Evolutionary conservation across 1,139 yeast species (phyloP).

Genomic region (Scheffersomyces titani): DNA sequence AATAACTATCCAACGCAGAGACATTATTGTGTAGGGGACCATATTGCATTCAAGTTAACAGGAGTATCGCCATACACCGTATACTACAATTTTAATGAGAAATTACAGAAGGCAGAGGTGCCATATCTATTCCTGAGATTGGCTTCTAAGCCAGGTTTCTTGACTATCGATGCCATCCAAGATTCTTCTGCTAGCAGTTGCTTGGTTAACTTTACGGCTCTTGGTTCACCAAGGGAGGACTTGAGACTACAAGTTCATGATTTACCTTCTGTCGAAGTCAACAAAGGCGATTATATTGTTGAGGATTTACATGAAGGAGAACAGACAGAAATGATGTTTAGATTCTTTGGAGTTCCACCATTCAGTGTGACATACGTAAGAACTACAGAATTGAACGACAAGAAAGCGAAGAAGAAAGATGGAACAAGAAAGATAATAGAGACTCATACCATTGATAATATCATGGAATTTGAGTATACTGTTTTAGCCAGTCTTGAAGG

Average conservation of each 20-base stretch:
- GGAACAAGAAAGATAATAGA: slow-evolving; percentile 61
- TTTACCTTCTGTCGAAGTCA: slow-evolving; percentile 87
- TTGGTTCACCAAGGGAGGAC: slow-evolving; percentile 37
- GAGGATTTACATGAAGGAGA: slow-evolving; percentile 92
- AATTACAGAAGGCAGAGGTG: slow-evolving; percentile 60
- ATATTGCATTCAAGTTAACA: slow-evolving; percentile 69
- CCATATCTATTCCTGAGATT: slow-evolving; percentile 58
- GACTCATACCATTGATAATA: slow-evolving; percentile 71
- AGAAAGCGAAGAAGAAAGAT: slow-evolving; percentile 33
- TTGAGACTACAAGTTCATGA: slow-evolving; percentile 65
- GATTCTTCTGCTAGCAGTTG: slow-evolving; percentile 79
- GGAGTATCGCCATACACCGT: slow-evolving; percentile 83
- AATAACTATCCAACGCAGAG: slow-evolving; percentile 39
- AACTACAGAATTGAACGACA: slow-evolving; percentile 50
- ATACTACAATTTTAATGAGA: slow-evolving; percentile 70
- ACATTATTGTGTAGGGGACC: slow-evolving; percentile 88
- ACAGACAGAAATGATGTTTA: slow-evolving; percentile 68
- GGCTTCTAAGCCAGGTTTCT: slow-evolving; percentile 78
- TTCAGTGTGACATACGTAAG: slow-evolving; percentile 61
- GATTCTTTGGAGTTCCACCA: slow-evolving; percentile 74
- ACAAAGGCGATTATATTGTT: slow-evolving; percentile 72
- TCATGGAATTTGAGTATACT: slow-evolving; percentile 66
- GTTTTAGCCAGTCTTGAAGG: slow-evolving; percentile 87
- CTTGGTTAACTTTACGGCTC: slow-evolving; percentile 54
- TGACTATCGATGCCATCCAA: slow-evolving; percentile 65